Percentiles rank a stretch among this genome's conserved stretches.
phyloP scores from a whole-genome alignment of 139 green algal genomes.

The Chlamydomonas eustigma region DNA sequence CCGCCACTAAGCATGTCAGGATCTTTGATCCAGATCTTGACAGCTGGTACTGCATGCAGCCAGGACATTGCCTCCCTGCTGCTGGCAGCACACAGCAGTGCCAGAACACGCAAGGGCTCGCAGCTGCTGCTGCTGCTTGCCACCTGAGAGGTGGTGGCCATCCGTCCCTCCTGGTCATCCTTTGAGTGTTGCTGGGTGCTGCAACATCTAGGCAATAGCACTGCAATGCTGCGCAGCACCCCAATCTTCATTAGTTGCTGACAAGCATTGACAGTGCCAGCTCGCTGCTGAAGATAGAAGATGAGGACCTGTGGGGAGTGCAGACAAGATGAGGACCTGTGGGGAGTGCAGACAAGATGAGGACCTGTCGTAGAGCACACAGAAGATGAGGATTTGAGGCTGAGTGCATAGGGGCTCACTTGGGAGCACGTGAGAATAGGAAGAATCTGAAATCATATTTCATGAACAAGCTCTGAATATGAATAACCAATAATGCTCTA shows the following conservation, averaged over 20 bases:
- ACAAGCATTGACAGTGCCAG: not conserved
- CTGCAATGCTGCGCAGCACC: not conserved
- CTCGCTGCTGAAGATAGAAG: not conserved
- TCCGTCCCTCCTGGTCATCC: no score
- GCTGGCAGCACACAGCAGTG: not conserved
- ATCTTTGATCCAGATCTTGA: not conserved
- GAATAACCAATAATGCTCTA: no score
- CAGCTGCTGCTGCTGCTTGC: not conserved
- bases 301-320: not conserved
- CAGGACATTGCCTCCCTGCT: not conserved
- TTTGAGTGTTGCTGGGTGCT: not conserved
- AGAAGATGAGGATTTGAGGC: no score
- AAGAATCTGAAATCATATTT: no score
- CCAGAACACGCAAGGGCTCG: not conserved
- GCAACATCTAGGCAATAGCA: not conserved
- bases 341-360: not conserved
- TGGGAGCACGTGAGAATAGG: no score
- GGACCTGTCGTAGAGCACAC: not conserved
- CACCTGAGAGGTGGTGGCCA: not conserved
- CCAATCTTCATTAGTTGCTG: not conserved
- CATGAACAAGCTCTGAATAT: no score
- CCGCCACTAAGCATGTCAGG: not conserved
- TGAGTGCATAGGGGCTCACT: no score
- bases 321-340: not conserved
- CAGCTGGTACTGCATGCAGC: not conserved